Conservation (phyloP, 805 yeast genomes). For the Saccharomycopsis selenospora region DNA sequence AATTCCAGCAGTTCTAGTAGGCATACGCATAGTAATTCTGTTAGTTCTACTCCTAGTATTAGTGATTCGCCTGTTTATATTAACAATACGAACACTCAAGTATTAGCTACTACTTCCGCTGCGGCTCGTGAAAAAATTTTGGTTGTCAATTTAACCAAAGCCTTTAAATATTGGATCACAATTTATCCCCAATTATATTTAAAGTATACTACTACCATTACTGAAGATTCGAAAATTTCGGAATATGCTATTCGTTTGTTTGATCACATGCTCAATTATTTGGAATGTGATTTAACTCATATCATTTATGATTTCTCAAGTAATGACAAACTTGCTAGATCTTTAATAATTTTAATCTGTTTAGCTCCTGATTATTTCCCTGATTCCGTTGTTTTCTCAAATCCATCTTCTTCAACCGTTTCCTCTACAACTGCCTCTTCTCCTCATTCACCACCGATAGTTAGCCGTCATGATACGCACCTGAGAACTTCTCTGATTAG, state of each 20-base stretch:
- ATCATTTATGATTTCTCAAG: neutral
- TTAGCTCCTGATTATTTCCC: neutral
- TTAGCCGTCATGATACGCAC: too few species aligned
- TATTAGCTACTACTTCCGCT: neutral
- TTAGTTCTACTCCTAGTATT: neutral
- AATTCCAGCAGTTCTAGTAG: neutral
- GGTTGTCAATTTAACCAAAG: constrained; percentile 5
- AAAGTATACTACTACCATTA: neutral
- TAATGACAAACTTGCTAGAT: neutral
- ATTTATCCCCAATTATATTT: neutral
- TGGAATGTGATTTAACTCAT: neutral
- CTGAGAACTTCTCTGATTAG: too few species aligned
- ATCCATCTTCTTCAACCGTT: neutral
- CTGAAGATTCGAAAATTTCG: neutral
- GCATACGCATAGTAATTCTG: neutral
- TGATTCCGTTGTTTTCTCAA: neutral
- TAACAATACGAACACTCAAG: neutral
- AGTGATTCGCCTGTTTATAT: neutral
- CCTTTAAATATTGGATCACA: constrained; percentile 10
- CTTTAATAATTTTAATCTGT: neutral
- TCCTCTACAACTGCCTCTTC: too few species aligned
- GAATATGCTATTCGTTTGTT: constrained; percentile 2
- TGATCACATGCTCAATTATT: neutral
- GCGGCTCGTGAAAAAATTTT: constrained; percentile 5
- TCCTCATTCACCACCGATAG: too few species aligned